Evolutionary conservation across 106 monocot species (phyloP), one percentile per base, ranked within the genome.

Genomic region (Gastrodia elata): DNA sequence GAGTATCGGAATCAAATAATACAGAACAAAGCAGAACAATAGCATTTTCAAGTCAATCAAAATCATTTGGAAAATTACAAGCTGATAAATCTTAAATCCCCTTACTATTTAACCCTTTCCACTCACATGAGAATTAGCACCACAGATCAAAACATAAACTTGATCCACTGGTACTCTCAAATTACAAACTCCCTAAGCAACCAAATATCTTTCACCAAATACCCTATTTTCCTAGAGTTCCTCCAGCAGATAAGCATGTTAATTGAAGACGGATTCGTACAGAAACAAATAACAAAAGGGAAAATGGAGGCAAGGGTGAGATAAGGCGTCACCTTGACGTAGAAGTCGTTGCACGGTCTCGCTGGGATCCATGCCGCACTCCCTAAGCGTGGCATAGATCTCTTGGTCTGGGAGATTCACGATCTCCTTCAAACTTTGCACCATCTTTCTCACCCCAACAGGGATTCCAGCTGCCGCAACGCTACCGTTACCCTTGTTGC

Each of bases 311-410:
- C 4, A 6, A 52, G 52, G 52, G 52, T n/a, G 20, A 3, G 4
- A 52, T n/a, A n/a, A n/a, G 10, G 39, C 35, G 1, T 1, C 18
- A 77, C 77, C 77, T 77, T 77, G 77, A 28, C 36, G 56, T 28
- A 70, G 70, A n/a, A 77, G 77, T 6, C 77, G 77, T 56, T 77
- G 77, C 16, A 77, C 70, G 24, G 77, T 57, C 57, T 77, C 77
- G 57, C 70, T 70, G 13, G 77, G 77, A 10, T 77, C 77, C 77
- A 77, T 77, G 8, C 70, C 65, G 39, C 77, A 77, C 77, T 77
- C 77, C 28, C 70, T 77, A 7, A 77, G 77, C 77, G 69, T 77
- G 36, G 38, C 35, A 39, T 77, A 77, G 38, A 77, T 77, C 68
- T 77, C 77, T 16, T 38, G 39, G 38, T 77, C 77, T 0, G 77